Conservation (phyloP, 1,139 yeast species). For the Taiozyma onychis region DNA sequence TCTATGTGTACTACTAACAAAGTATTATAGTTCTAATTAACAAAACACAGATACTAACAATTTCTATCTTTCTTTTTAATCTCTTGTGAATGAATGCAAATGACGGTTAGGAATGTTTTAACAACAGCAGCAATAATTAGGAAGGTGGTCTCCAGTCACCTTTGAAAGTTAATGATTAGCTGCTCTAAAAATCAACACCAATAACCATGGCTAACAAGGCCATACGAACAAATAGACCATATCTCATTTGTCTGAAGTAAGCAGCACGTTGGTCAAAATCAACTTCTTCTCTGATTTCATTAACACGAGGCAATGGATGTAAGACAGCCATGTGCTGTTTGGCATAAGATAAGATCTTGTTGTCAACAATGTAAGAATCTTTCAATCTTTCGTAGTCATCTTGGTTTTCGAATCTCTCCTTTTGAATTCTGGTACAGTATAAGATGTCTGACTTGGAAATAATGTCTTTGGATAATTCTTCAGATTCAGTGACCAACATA, state of each 20-base stretch:
- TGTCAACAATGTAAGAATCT: constrained; percentile 89
- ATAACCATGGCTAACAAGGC: constrained; percentile 96
- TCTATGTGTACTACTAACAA: neutral
- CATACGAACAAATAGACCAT: constrained; percentile 97
- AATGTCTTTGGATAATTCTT: constrained; percentile 73
- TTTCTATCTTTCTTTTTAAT: neutral
- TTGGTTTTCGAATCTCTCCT: constrained; percentile 81
- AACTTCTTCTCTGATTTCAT: constrained; percentile 95
- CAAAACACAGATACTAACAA: neutral
- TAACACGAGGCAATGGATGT: constrained; percentile 98
- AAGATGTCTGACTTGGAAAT: constrained; percentile 88
- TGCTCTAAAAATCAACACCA: constrained; percentile 57
- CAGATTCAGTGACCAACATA: constrained; percentile 69
- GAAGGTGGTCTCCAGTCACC: neutral
- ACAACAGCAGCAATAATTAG: neutral
- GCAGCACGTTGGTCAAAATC: constrained; percentile 99
- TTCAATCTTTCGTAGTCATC: constrained; percentile 82
- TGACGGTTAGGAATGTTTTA: neutral
- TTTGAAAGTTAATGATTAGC: neutral
- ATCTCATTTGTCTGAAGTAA: constrained; percentile 98
- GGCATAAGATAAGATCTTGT: constrained; percentile 84
- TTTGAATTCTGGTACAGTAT: constrained; percentile 97
- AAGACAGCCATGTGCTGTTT: constrained; percentile 98
- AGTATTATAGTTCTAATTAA: neutral
- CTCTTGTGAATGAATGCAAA: neutral